Conservation (phyloP, 108 stramenopile genomes). For the Skeletonema potamos region DNA sequence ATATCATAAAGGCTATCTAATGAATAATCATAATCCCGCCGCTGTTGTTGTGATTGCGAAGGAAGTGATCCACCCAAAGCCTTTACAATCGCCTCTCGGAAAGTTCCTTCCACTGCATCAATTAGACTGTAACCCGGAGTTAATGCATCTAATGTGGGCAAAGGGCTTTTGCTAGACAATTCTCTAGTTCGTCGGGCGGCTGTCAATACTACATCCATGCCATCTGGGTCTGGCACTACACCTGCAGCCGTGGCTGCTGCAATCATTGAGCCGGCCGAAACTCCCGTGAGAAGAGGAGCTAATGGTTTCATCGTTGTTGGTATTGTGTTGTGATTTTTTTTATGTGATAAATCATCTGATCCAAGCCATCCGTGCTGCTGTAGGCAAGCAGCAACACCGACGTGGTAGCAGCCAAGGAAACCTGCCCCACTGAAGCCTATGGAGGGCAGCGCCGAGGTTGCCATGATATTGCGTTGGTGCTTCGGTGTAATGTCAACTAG, state of each 20-base stretch:
- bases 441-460: conserved; percentile 10
- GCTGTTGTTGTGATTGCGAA: background rate
- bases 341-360: background rate
- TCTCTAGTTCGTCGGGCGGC: conserved; percentile 50
- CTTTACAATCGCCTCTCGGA: conserved; percentile 27
- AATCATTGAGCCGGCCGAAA: conserved; percentile 63
- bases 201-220: conserved; percentile 50
- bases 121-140: conserved; percentile 67
- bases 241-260: conserved; percentile 50
- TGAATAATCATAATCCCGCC: background rate
- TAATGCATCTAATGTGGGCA: conserved; percentile 43
- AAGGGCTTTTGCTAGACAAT: conserved; percentile 1
- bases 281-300: conserved; percentile 49
- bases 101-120: conserved; percentile 54
- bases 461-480: background rate
- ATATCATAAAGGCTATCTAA: conserved; percentile 27
- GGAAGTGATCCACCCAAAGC: conserved; percentile 40
- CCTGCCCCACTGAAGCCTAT: conserved; percentile 63
- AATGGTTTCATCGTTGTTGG: background rate
- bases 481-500: too few relatives aligned
- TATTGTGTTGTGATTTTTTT: background rate
- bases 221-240: conserved; percentile 53
- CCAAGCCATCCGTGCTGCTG: conserved; percentile 28
- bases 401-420: conserved; percentile 67
- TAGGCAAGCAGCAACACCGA: conserved; percentile 57